Conservation (phyloP, 768 basidiomycete genomes). For the Podaxis sp. region DNA sequence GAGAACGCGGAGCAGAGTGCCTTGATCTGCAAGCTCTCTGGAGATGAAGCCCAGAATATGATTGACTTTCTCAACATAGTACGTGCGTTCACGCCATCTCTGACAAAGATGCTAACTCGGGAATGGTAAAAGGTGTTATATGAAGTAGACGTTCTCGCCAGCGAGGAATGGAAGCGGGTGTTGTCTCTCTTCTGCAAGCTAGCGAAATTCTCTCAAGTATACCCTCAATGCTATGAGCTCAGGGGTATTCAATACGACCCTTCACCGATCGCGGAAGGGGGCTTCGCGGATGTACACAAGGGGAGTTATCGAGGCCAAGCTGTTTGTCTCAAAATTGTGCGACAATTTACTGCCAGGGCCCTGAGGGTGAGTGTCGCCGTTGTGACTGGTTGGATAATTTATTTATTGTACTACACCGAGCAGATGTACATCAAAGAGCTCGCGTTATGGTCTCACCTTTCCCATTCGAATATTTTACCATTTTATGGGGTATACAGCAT, state of each 20-base stretch:
- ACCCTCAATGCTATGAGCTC: neutral
- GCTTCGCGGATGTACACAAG: neutral
- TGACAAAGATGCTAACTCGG: neutral
- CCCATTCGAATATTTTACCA: conserved; percentile 33
- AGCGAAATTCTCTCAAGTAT: neutral
- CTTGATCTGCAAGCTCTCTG: neutral
- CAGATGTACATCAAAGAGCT: conserved; percentile 22
- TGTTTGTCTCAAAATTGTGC: neutral
- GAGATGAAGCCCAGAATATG: neutral
- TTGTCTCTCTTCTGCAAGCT: neutral
- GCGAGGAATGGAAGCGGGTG: neutral
- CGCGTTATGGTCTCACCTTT: conserved; percentile 30
- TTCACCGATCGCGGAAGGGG: neutral
- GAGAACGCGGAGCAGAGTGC: neutral
- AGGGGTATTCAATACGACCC: neutral
- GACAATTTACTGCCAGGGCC: neutral
- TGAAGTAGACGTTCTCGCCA: neutral
- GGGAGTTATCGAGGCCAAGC: neutral
- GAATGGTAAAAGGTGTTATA: neutral
- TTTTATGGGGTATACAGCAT: conserved; percentile 29
- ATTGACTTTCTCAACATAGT: neutral
- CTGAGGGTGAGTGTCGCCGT: neutral
- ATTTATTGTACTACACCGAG: neutral
- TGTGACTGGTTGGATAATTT: neutral
- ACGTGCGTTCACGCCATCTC: neutral